These are phyloP conservation scores for Scedosporium aurantiacum DNA, from an alignment of 2,329 filamentous ascomycete genomes.

Conservation along the genomic window DNA sequence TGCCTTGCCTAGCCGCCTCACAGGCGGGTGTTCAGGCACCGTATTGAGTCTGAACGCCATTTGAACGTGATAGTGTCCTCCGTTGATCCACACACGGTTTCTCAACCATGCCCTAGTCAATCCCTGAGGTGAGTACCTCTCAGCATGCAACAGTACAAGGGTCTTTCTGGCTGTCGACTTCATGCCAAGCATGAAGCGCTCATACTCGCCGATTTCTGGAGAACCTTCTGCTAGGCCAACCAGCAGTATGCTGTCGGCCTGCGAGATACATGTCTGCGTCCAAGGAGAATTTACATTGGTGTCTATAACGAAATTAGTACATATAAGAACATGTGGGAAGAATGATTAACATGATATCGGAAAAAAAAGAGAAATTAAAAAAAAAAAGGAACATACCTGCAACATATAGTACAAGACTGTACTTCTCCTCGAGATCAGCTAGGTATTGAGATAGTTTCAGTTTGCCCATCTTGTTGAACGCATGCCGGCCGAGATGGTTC, in stretches of 20 bases:
- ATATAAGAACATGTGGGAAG: slow-evolving; percentile 33
- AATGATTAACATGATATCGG: slow-evolving; percentile 24
- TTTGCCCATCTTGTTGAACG: slow-evolving; percentile 96
- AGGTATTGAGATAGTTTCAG: slow-evolving; percentile 91
- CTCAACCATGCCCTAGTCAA: slow-evolving; percentile 81
- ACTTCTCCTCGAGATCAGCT: slow-evolving; percentile 94
- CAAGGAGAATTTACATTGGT: slow-evolving; percentile 95
- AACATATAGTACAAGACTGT: slow-evolving; percentile 87
- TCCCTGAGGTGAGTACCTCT: slow-evolving; percentile 76
- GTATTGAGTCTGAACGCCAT: slow-evolving; percentile 71
- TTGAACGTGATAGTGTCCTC: slow-evolving; percentile 93
- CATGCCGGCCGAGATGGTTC: slow-evolving; percentile 88
- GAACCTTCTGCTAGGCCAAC: slow-evolving; percentile 87
- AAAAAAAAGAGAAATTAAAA: no score
- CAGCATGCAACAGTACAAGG: slow-evolving; percentile 77
- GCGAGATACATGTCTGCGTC: slow-evolving; percentile 95
- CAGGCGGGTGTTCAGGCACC: slow-evolving; percentile 64
- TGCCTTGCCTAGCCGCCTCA: slow-evolving; percentile 70
- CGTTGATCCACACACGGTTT: slow-evolving; percentile 95
- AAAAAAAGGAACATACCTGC: slow-evolving; percentile 45
- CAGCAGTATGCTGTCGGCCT: slow-evolving; percentile 90
- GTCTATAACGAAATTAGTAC: slow-evolving; percentile 41
- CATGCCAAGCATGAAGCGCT: slow-evolving; percentile 89
- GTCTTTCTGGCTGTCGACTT: slow-evolving; percentile 95
- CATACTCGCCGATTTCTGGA: slow-evolving; percentile 87